Conservation (phyloP, 139 green algal species). For the Monoraphidium neglectum region DNA sequence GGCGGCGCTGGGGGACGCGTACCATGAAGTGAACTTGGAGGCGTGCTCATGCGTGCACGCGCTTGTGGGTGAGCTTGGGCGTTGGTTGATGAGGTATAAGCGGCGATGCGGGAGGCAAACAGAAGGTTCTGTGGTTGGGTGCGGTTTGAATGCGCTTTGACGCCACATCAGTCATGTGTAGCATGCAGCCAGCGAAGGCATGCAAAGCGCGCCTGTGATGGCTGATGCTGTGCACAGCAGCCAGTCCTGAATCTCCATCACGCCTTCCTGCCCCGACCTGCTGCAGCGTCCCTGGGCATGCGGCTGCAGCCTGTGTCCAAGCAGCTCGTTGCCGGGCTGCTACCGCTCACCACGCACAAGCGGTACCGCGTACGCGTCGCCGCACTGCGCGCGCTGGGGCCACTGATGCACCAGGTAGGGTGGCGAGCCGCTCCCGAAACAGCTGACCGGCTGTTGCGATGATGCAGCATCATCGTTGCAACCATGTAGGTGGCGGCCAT, state of each 20-base stretch:
- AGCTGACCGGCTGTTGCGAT: no score
- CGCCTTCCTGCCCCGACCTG: neutral
- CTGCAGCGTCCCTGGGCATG: slow-evolving; percentile 47
- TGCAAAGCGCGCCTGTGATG: no score
- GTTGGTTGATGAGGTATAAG: no score
- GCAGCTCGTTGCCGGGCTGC: slow-evolving; percentile 54
- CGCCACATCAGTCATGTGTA: no score
- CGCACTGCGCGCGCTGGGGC: slow-evolving; percentile 50
- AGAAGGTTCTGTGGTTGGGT: no score
- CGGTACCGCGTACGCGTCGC: slow-evolving; percentile 57
- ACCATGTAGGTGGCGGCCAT: no score
- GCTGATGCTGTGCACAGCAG: neutral
- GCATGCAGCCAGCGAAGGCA: no score
- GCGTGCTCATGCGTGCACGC: slow-evolving; percentile 37
- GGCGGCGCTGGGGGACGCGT: slow-evolving; percentile 44
- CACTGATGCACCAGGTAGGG: slow-evolving; percentile 57
- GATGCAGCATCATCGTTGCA: no score
- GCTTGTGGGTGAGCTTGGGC: slow-evolving; percentile 48
- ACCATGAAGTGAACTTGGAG: slow-evolving; percentile 53
- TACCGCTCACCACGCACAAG: slow-evolving; percentile 65
- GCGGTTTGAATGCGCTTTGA: no score
- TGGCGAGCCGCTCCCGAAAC: no score
- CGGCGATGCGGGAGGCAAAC: no score
- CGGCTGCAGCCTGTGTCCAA: slow-evolving; percentile 53
- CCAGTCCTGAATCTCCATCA: neutral